Percentiles rank a stretch among this genome's conserved stretches.
Evolutionary conservation across 1,284 basidiomycete genomes (phyloP).

Genomic region (Microbotryomycetes sp.): DNA sequence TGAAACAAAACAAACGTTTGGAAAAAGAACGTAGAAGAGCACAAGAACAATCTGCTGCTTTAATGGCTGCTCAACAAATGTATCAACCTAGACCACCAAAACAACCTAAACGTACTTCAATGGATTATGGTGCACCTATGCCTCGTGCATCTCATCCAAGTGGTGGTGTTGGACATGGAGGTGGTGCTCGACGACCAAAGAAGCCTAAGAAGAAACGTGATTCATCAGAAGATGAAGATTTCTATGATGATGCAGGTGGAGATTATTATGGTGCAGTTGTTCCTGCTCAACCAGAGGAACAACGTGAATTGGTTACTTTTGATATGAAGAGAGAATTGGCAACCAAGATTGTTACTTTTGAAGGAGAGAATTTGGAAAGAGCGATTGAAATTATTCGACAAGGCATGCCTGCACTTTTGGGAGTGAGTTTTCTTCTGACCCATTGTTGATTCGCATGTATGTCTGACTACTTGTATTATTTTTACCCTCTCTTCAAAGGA

Average conservation of each 20-base stretch:
- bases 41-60: slow-evolving; percentile 10
- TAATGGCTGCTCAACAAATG: too few species aligned
- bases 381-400: slow-evolving; percentile 72
- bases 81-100: slow-evolving; percentile 10
- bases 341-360: slow-evolving; percentile 62
- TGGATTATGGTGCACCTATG: not conserved
- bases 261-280: slow-evolving; percentile 33
- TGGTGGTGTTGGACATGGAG: not conserved
- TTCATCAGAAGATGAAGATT: slow-evolving; percentile 37
- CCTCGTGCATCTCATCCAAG: not conserved
- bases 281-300: slow-evolving; percentile 8
- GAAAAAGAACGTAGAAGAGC: slow-evolving; percentile 24
- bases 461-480: too few species aligned
- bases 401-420: slow-evolving; percentile 64
- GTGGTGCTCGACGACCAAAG: slow-evolving; percentile 11
- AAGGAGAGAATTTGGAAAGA: slow-evolving; percentile 42
- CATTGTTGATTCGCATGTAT: not conserved
- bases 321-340: slow-evolving; percentile 95
- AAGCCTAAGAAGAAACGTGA: slow-evolving; percentile 1
- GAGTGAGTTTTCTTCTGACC: slow-evolving; percentile 57
- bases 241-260: slow-evolving; percentile 45
- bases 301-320: slow-evolving; percentile 71
- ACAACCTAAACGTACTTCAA: slow-evolving; percentile 17
- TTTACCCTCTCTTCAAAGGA: slow-evolving; percentile 51
- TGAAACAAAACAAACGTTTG: slow-evolving; percentile 29